Evolutionary conservation across 1,284 basidiomycete species (phyloP).

Genomic region (Macrocystidia cucumis): DNA sequence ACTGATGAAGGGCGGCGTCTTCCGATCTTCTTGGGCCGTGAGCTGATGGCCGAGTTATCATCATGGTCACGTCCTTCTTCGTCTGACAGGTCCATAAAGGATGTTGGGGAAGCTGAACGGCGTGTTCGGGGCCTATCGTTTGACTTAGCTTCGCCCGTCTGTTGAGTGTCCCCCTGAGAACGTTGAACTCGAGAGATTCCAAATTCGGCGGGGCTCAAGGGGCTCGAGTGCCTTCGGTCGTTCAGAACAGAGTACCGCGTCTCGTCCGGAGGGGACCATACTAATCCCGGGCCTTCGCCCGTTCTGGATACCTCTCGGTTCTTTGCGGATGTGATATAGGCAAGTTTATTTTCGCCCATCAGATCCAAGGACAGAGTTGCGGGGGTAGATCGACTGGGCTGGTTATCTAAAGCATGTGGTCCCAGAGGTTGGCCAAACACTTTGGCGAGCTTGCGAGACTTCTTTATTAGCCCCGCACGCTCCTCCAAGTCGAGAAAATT

Average conservation of each 20-base stretch:
- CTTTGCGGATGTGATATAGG: too few relatives aligned
- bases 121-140: too few relatives aligned
- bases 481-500: constrained; percentile 61
- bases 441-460: constrained; percentile 71
- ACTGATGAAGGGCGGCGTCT: constrained; percentile 16
- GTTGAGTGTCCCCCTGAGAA: constrained; percentile 10
- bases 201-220: constrained; percentile 26
- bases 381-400: too few relatives aligned
- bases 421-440: constrained; percentile 66
- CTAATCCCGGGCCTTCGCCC: too few relatives aligned
- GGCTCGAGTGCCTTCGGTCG: constrained; percentile 45
- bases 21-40: constrained; percentile 14
- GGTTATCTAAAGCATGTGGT: too few relatives aligned
- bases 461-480: constrained; percentile 64
- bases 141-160: constrained; percentile 13
- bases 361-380: too few relatives aligned
- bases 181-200: constrained; percentile 5
- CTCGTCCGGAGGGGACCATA: too few relatives aligned
- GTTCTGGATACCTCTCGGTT: too few relatives aligned
- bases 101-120: constrained; percentile 30
- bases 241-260: constrained; percentile 13
- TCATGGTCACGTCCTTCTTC: constrained; percentile 33
- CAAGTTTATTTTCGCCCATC: too few relatives aligned
- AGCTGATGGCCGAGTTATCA: constrained; percentile 14
- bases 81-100: constrained; percentile 66